A percentile compares a stretch with the other conserved stretches of the same genome.
These are phyloP conservation scores for Antrodiella citrinella DNA, from an alignment of 768 basidiomycete species.

Conservation along the genomic window DNA sequence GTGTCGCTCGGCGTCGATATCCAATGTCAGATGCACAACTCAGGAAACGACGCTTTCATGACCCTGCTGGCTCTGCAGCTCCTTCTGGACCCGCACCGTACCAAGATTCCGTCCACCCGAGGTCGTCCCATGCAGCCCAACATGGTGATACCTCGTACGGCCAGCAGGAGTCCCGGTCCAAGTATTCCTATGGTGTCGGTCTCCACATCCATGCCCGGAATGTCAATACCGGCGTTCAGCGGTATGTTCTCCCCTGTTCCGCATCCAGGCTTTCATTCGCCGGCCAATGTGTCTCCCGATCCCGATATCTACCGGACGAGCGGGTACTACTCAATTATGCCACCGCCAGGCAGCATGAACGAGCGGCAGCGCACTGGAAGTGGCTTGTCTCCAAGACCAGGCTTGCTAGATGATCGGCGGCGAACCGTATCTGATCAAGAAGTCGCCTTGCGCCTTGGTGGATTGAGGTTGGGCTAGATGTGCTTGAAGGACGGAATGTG, in stretches of 20 bases:
- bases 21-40: constrained; percentile 49
- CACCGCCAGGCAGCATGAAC: not conserved
- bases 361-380: not conserved
- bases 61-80: constrained; percentile 60
- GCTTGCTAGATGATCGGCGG: not conserved
- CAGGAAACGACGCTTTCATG: constrained; percentile 78
- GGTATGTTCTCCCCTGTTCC: not conserved
- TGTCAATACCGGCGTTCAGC: not conserved
- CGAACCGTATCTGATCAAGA: not conserved
- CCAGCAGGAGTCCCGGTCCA: constrained; percentile 10
- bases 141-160: constrained; percentile 9
- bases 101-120: constrained; percentile 19
- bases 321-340: not conserved
- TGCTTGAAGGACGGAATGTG: too few relatives aligned
- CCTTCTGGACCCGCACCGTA: constrained; percentile 49
- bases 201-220: not conserved
- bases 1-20: constrained; percentile 42
- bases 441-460: not conserved
- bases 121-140: constrained; percentile 4
- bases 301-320: not conserved
- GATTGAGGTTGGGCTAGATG: not conserved
- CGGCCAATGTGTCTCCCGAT: not conserved
- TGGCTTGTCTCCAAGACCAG: not conserved
- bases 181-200: not conserved
- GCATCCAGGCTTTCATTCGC: not conserved